Evolutionary conservation across 202 grass and related monocot genomes (phyloP).

Genomic region (Dendrocalamus latiflorus): DNA sequence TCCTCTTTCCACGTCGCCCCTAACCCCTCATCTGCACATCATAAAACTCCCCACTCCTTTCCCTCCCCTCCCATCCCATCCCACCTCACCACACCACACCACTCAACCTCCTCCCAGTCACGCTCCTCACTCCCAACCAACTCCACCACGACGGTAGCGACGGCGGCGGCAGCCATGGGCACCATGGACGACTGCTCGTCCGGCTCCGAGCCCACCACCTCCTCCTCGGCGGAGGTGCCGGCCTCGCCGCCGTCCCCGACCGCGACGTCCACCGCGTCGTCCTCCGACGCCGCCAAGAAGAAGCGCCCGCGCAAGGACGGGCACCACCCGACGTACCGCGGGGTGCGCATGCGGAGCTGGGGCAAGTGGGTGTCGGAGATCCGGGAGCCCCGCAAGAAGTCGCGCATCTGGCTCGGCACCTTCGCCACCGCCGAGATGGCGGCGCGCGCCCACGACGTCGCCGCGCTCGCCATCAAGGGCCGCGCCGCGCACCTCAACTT

Average conservation of each 20-base stretch:
- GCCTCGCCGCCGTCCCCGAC: conserved; percentile 6
- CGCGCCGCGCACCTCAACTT: conserved; percentile 64
- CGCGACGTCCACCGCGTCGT: conserved; percentile 4
- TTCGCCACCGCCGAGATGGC: conserved; percentile 84
- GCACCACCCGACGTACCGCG: conserved; percentile 67
- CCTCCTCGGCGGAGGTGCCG: conserved; percentile 8
- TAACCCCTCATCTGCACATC: conserved; percentile 19
- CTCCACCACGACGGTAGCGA: conserved; percentile 19
- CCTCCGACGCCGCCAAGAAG: background rate
- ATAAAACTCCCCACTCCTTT: conserved; percentile 39
- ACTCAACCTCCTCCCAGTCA: background rate
- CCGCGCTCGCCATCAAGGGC: conserved; percentile 73
- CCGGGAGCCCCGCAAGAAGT: conserved; percentile 81
- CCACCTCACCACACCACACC: background rate
- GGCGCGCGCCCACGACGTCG: conserved; percentile 76
- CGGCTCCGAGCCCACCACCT: conserved; percentile 34
- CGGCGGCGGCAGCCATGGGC: background rate
- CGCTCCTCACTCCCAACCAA: conserved; percentile 27
- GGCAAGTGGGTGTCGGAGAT: conserved; percentile 96
- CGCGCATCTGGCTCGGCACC: conserved; percentile 81
- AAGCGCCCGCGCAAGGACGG: conserved; percentile 51
- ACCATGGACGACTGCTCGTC: conserved; percentile 44
- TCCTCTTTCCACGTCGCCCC: conserved; percentile 24
- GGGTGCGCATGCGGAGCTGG: conserved; percentile 81
- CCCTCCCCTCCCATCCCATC: background rate